Evolutionary conservation across 305 asterid genomes (phyloP), one percentile per base, ranked within the genome.

Genomic region (Solanum hybrid): DNA sequence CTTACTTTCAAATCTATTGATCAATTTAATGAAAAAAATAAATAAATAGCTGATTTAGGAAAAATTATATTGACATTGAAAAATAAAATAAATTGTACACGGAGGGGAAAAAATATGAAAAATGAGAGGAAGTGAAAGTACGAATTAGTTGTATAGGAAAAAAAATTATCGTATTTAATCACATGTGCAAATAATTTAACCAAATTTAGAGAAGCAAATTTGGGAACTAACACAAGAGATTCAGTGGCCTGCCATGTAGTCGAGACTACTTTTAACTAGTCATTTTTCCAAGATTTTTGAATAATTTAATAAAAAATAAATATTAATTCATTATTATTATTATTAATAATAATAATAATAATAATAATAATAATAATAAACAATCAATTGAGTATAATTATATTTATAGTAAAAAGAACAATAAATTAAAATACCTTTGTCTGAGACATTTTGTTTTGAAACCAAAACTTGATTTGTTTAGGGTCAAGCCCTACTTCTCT

Each of bases 371-470:
- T 2, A 66, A 66, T 4, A 10, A 66, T 10, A 1, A 24, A 22
- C 12, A 60, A 19, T 19, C 26, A 60, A 60, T 60, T 60, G n/a
- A 22, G 26, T 60, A 60, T 22, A 22, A 19, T 60, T 51, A 29
- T 6, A 12, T 6, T 31, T 51, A 73, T 14, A 7, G 17, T 17
- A 22, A 85, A 15, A 60, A 1, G 31, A n/a, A 26, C 75, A 40
- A n/a, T 80, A 12, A 71, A 24, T 24, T 78, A 36, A 40, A 32
- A 85, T 80, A 95, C 98, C 98, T 95, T 95, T 29, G 90, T 91
- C 88, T 95, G 98, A 60, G 95, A 93, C 78, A 96, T 92, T 85
- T 95, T 95, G 77, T 96, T 94, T 92, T 95, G 98, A 92, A 96
- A 96, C 98, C 97, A 96, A 89, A 93, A 95, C 87, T 95, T 94